These are phyloP conservation scores for Echinochloa phyllopogon DNA, from an alignment of 176 grass and related monocot genomes.

Conservation along the genomic window DNA sequence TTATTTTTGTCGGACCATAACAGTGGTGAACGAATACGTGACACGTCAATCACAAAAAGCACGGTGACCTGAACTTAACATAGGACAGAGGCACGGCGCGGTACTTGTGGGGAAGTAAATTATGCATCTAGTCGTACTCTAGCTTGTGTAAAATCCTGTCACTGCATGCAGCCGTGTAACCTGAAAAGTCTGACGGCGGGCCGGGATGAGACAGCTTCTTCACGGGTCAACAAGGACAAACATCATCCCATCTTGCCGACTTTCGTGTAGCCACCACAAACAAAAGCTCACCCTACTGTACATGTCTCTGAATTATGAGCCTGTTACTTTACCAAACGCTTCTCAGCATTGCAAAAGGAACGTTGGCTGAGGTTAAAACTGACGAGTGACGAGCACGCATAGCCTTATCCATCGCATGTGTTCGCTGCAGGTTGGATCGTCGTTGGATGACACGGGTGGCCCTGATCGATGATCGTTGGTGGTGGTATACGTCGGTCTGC, in stretches of 20 bases:
- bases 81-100: too few species aligned
- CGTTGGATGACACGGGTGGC: too few species aligned
- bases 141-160: slow-evolving; percentile 1
- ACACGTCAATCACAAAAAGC: neutral
- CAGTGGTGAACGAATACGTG: neutral
- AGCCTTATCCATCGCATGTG: neutral
- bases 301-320: neutral
- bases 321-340: neutral
- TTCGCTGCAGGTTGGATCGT: neutral
- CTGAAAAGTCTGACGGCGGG: neutral
- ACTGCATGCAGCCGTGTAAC: neutral
- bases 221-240: slow-evolving; percentile 50
- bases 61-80: neutral
- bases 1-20: neutral
- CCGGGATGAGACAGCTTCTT: slow-evolving; percentile 34
- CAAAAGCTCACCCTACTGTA: neutral
- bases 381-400: neutral
- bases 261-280: neutral
- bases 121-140: neutral
- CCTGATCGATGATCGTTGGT: too few species aligned
- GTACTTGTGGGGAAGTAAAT: neutral
- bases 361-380: neutral
- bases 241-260: neutral
- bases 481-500: too few species aligned
- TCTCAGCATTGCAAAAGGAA: neutral